Evolutionary conservation across 2,329 filamentous ascomycete species (phyloP).

Genomic region (Trichophyton rubrum): DNA sequence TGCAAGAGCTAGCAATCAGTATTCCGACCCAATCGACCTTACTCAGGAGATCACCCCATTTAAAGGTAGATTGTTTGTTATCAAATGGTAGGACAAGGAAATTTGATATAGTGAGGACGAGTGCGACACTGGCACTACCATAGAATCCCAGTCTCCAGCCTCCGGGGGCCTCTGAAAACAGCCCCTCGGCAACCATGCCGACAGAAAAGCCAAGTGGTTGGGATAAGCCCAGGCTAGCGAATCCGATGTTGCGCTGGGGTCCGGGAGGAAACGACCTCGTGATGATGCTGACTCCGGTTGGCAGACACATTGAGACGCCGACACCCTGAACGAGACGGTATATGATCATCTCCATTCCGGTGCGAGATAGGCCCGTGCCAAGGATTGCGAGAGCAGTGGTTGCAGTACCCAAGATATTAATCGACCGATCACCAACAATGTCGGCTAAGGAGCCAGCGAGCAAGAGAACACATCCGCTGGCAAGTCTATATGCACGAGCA

Average conservation of each 20-base stretch:
- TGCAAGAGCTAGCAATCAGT: constrained; percentile 32
- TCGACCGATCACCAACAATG: constrained; percentile 33
- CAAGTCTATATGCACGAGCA: constrained; percentile 20
- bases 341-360: constrained; percentile 31
- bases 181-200: constrained; percentile 38
- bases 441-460: constrained; percentile 39
- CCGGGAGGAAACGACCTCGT: constrained; percentile 34
- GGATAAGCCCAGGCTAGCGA: constrained; percentile 37
- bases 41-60: constrained; percentile 6
- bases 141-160: constrained; percentile 44
- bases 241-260: constrained; percentile 37
- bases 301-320: constrained; percentile 35
- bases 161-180: constrained; percentile 37
- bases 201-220: constrained; percentile 40
- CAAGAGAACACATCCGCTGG: constrained; percentile 34
- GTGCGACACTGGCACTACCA: constrained; percentile 32
- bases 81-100: constrained; percentile 6
- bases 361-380: constrained; percentile 28
- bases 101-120: constrained; percentile 6
- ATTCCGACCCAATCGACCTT: constrained; percentile 45
- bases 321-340: constrained; percentile 36
- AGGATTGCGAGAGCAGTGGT: constrained; percentile 31
- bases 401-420: constrained; percentile 36
- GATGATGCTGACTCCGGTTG: constrained; percentile 37
- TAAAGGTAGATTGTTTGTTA: constrained; percentile 5